These are phyloP conservation scores for Ceraceosorus guamensis DNA, from an alignment of 1,284 basidiomycete species.

Conservation along the genomic window DNA sequence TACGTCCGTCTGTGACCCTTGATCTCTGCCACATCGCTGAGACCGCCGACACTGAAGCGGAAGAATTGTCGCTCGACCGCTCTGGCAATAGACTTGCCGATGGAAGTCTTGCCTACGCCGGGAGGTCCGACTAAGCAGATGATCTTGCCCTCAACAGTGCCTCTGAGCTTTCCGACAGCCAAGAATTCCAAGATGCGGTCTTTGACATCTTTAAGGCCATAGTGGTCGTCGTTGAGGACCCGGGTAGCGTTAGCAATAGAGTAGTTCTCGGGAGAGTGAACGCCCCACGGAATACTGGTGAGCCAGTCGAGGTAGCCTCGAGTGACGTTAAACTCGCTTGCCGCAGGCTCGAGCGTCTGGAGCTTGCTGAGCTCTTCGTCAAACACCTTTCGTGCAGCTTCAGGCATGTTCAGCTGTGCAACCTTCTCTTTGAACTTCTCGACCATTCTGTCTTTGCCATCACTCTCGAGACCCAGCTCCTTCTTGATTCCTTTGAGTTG, in stretches of 20 bases:
- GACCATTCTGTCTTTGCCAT: slow-evolving; percentile 94
- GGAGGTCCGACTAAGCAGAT: slow-evolving; percentile 93
- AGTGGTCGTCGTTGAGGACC: slow-evolving; percentile 92
- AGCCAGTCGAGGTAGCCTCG: slow-evolving; percentile 48
- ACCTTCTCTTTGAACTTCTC: slow-evolving; percentile 93
- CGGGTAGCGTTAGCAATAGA: slow-evolving; percentile 74
- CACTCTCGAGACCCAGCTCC: slow-evolving; percentile 92
- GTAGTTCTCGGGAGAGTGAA: slow-evolving; percentile 88
- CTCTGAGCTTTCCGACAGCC: slow-evolving; percentile 90
- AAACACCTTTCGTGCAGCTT: slow-evolving; percentile 83
- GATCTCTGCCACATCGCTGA: slow-evolving; percentile 97
- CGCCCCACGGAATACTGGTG: slow-evolving; percentile 91
- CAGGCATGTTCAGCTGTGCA: slow-evolving; percentile 80
- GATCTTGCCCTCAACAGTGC: slow-evolving; percentile 97
- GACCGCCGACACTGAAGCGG: slow-evolving; percentile 90
- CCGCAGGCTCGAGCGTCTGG: slow-evolving; percentile 75
- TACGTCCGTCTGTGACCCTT: slow-evolving; percentile 97
- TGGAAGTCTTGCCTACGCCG: slow-evolving; percentile 87
- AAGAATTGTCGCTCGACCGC: slow-evolving; percentile 82
- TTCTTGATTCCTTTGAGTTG: slow-evolving; percentile 99
- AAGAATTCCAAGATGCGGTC: slow-evolving; percentile 96
- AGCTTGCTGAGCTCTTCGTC: slow-evolving; percentile 94
- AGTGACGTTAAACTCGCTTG: slow-evolving; percentile 81
- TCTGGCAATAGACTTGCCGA: slow-evolving; percentile 80
- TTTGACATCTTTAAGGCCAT: slow-evolving; percentile 88